phyloP scores from a whole-genome alignment of 164 flowering plant species.

The Stephania yunnanensis region DNA sequence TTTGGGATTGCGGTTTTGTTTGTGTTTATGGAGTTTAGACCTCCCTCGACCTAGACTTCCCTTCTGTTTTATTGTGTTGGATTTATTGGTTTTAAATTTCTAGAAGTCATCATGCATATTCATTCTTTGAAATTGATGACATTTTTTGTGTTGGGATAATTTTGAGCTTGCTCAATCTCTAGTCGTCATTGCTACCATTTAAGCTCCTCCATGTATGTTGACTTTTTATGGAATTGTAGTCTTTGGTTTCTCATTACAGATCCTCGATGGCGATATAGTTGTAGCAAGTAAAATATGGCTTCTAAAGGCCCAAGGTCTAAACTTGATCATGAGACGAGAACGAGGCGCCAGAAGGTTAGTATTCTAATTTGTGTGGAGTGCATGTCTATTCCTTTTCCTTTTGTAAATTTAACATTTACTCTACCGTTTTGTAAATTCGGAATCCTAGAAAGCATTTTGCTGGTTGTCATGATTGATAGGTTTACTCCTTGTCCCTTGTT shows the following conservation, averaged over 20 bases:
- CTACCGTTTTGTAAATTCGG: neutral
- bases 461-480: neutral
- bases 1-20: neutral
- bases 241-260: conserved; percentile 6
- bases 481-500: neutral
- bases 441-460: neutral
- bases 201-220: neutral
- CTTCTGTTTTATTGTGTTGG: neutral
- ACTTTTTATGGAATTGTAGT: neutral
- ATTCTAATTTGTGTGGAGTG: neutral
- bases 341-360: conserved; percentile 81
- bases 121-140: neutral
- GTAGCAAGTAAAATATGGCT: conserved; percentile 46
- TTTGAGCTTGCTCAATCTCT: neutral
- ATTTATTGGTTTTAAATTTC: neutral
- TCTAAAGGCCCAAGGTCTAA: conserved; percentile 87
- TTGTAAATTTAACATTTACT: neutral
- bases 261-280: conserved; percentile 17
- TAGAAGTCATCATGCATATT: neutral
- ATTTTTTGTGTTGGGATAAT: no score
- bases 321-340: conserved; percentile 83
- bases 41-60: neutral
- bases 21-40: neutral
- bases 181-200: neutral
- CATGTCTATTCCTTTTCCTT: neutral